These are phyloP conservation scores for Daldinia vernicosa DNA, from an alignment of 495 filamentous ascomycete species.

Conservation along the genomic window DNA sequence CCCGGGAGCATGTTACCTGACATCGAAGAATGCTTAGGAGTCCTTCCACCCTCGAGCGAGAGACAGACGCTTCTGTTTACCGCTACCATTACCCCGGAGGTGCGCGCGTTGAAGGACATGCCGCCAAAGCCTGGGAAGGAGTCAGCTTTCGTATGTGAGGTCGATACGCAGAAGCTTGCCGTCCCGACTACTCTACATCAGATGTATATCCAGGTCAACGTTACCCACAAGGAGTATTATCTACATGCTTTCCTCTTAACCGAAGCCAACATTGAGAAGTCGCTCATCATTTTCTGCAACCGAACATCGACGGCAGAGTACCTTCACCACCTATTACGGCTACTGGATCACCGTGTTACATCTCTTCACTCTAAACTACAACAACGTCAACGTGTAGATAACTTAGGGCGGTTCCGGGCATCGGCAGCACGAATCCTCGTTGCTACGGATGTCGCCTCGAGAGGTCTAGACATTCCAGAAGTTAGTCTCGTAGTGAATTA, in stretches of 20 bases:
- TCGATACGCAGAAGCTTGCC: constrained; percentile 75
- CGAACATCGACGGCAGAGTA: constrained; percentile 86
- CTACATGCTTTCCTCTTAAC: constrained; percentile 90
- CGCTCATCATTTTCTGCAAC: constrained; percentile 94
- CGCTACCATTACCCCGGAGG: constrained; percentile 93
- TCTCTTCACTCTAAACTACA: constrained; percentile 86
- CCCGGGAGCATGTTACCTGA: constrained; percentile 91
- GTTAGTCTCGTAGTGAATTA: constrained; percentile 93
- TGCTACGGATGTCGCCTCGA: constrained; percentile 94
- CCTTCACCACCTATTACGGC: constrained; percentile 82
- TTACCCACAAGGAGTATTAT: constrained; percentile 92
- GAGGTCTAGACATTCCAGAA: constrained; percentile 94
- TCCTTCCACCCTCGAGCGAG: constrained; percentile 73
- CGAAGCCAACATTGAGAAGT: constrained; percentile 73
- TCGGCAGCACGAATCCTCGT: constrained; percentile 90
- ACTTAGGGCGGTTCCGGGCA: constrained; percentile 90
- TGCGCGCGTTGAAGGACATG: constrained; percentile 79
- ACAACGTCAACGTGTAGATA: constrained; percentile 82
- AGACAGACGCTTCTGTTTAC: constrained; percentile 88
- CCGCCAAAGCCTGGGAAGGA: constrained; percentile 71
- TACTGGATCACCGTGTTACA: constrained; percentile 89
- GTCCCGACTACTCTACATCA: constrained; percentile 84
- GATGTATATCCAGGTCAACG: constrained; percentile 84
- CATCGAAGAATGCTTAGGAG: constrained; percentile 83
- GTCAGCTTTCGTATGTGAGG: constrained; percentile 88